A percentile compares a stretch with the other conserved stretches of the same genome.
Evolutionary conservation across 2,329 filamentous ascomycete genomes (phyloP).

Genomic region (Cytospora schulzeri): DNA sequence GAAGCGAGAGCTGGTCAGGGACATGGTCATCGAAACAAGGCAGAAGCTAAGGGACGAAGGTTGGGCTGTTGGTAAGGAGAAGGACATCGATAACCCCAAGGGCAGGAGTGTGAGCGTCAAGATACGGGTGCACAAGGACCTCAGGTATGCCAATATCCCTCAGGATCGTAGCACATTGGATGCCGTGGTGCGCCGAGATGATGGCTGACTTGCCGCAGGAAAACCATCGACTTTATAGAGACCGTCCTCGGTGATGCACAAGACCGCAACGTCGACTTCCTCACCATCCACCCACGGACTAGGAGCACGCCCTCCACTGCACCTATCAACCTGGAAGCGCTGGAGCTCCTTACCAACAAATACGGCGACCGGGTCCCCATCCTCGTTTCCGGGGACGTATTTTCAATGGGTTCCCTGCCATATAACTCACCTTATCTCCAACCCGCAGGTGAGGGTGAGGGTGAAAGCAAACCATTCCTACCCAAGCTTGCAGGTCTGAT

Average conservation of each 20-base stretch:
- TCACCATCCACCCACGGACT: conserved; percentile 71
- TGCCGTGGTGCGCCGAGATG: not conserved
- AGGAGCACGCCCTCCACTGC: conserved; percentile 61
- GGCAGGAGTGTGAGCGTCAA: conserved; percentile 69
- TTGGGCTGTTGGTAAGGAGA: conserved; percentile 51
- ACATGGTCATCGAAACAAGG: conserved; percentile 64
- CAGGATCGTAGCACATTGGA: not conserved
- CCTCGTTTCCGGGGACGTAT: conserved; percentile 70
- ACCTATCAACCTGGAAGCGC: conserved; percentile 63
- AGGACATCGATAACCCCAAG: conserved; percentile 45
- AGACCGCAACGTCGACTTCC: conserved; percentile 62
- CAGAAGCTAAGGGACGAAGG: conserved; percentile 53
- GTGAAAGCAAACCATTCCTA: conserved; percentile 35
- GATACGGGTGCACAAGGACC: conserved; percentile 67
- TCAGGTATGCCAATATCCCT: conserved; percentile 45
- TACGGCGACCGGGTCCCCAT: conserved; percentile 60
- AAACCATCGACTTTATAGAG: conserved; percentile 63
- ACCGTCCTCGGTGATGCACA: conserved; percentile 59
- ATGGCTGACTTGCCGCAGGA: conserved; percentile 35
- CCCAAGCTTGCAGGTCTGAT: conserved; percentile 64
- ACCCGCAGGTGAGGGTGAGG: conserved; percentile 35
- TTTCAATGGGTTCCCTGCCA: conserved; percentile 55
- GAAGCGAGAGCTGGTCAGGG: conserved; percentile 63
- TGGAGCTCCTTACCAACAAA: conserved; percentile 56
- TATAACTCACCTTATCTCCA: conserved; percentile 42